phyloP scores from a whole-genome alignment of 2,329 filamentous ascomycete genomes.

The Alternaria tenuissima region DNA sequence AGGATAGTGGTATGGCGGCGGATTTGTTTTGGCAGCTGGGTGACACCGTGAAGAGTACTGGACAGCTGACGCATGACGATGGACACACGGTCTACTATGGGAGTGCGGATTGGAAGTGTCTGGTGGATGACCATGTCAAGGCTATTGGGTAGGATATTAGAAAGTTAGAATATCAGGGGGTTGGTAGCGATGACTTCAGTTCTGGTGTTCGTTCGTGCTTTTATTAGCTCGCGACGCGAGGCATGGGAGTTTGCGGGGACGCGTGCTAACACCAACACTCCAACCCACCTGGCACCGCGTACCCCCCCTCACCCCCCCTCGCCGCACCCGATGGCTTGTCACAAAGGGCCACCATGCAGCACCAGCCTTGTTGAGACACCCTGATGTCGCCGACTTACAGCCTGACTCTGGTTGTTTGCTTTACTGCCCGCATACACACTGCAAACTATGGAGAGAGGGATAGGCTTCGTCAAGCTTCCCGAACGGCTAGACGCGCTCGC shows the following conservation, averaged over 20 bases:
- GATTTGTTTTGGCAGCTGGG: constrained; percentile 49
- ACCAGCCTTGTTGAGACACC: constrained; percentile 1
- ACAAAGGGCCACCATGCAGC: constrained; percentile 5
- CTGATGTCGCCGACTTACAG: constrained; percentile 1
- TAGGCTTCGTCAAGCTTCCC: not conserved
- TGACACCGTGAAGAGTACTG: constrained; percentile 32
- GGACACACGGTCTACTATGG: constrained; percentile 44
- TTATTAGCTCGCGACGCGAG: constrained; percentile 3
- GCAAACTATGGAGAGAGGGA: constrained; percentile 3
- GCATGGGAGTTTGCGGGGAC: not conserved
- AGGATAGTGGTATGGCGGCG: constrained; percentile 39
- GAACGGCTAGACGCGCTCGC: constrained; percentile 2
- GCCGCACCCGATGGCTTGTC: constrained; percentile 5
- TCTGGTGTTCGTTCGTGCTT: not conserved
- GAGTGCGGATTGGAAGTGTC: constrained; percentile 40
- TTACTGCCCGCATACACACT: not conserved
- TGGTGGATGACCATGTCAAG: constrained; percentile 40
- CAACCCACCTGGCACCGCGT: not conserved
- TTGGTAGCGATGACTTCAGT: not conserved
- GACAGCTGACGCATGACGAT: constrained; percentile 39
- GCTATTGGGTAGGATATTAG: constrained; percentile 28
- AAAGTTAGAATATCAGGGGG: not conserved
- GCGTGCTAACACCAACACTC: constrained; percentile 3
- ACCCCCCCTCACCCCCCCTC: not conserved
- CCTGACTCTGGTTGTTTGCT: constrained; percentile 5